Conservation (phyloP, 2,329 filamentous ascomycete species). For the Boeremia exigua region DNA sequence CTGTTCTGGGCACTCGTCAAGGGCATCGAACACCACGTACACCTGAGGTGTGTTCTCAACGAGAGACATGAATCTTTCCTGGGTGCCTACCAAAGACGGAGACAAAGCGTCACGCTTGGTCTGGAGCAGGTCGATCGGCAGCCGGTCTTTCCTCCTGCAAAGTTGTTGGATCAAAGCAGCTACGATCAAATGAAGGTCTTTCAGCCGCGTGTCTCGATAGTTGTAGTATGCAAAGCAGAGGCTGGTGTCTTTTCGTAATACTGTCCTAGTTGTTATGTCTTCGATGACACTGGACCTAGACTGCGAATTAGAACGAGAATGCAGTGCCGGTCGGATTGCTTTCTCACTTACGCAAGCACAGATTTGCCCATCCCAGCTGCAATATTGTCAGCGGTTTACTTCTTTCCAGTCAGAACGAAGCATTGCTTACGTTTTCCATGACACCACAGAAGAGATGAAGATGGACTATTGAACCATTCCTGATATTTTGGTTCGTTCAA, state of each 20-base stretch:
- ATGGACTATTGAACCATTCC: slow-evolving; percentile 18
- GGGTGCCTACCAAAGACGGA: slow-evolving; percentile 17
- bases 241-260: slow-evolving; percentile 15
- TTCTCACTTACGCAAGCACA: slow-evolving; percentile 21
- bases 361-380: slow-evolving; percentile 33
- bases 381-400: slow-evolving; percentile 4
- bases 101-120: slow-evolving; percentile 13
- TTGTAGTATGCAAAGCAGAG: slow-evolving; percentile 32
- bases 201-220: slow-evolving; percentile 21
- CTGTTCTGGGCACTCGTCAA: slow-evolving; percentile 24
- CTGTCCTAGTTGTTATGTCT: slow-evolving; percentile 19
- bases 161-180: slow-evolving; percentile 21
- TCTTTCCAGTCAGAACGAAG: background rate
- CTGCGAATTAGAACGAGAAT: background rate
- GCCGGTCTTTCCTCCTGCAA: slow-evolving; percentile 7
- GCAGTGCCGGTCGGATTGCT: background rate
- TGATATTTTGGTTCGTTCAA: slow-evolving; percentile 17
- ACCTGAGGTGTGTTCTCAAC: slow-evolving; percentile 12
- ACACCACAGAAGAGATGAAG: slow-evolving; percentile 29
- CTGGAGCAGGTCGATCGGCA: slow-evolving; percentile 17
- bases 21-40: slow-evolving; percentile 20
- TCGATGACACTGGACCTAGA: slow-evolving; percentile 30
- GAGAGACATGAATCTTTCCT: slow-evolving; percentile 12
- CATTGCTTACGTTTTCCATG: slow-evolving; percentile 26
- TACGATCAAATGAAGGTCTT: slow-evolving; percentile 10